These are phyloP conservation scores for Pelargonium fulgidum DNA, from an alignment of 441 rosid genomes.

Conservation along the genomic window DNA sequence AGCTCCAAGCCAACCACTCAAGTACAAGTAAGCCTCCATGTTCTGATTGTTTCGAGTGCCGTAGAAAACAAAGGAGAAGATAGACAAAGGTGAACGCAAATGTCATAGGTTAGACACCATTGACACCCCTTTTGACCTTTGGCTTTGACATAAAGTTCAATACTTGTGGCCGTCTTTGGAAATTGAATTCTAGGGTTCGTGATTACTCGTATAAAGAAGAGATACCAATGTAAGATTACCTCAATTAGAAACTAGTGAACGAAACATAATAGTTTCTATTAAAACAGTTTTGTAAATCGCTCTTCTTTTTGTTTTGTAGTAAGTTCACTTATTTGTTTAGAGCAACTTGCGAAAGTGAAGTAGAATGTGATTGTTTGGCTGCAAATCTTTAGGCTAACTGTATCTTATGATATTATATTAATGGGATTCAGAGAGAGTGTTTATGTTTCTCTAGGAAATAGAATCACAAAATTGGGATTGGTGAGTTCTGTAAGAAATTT, in stretches of 20 bases:
- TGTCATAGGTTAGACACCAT: conserved; percentile 5
- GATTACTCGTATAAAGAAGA: neutral
- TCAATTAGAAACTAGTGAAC: neutral
- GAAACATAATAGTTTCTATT: neutral
- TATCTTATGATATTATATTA: no score
- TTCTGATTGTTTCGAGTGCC: conserved; percentile 72
- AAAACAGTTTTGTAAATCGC: conserved; percentile 1
- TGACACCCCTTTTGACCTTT: neutral
- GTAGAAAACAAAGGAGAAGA: conserved; percentile 71
- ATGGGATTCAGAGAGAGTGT: no score
- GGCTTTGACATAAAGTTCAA: neutral
- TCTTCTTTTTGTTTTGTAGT: conserved; percentile 7
- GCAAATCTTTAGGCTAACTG: neutral
- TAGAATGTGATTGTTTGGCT: neutral
- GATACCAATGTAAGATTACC: neutral
- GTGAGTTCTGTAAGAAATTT: no score
- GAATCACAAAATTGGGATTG: no score
- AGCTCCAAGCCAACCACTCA: conserved; percentile 42
- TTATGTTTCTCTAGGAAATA: no score
- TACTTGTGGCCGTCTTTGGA: neutral
- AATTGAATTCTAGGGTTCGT: neutral
- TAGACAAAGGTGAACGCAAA: conserved; percentile 16
- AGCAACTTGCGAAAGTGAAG: neutral
- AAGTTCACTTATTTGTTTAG: conserved; percentile 10
- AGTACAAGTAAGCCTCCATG: conserved; percentile 39